These are phyloP conservation scores for Hypoxylon intermedium DNA, from an alignment of 495 filamentous ascomycete species.

Conservation along the genomic window DNA sequence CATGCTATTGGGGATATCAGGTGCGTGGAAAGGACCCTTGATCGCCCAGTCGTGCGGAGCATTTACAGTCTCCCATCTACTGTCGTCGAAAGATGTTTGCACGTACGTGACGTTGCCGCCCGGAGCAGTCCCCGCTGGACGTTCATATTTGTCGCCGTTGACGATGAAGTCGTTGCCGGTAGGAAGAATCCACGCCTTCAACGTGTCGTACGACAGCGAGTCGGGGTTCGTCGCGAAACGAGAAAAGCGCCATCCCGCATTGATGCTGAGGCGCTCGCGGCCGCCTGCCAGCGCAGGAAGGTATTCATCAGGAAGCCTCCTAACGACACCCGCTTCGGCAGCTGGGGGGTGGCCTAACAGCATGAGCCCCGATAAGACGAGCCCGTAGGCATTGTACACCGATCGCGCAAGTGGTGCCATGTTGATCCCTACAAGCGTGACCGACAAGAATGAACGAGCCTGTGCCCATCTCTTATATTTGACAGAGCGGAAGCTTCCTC, in stretches of 20 bases:
- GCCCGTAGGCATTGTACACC: constrained; percentile 18
- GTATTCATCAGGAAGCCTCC: constrained; percentile 3
- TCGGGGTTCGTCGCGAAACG: constrained; percentile 49
- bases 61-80: constrained; percentile 45
- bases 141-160: constrained; percentile 39
- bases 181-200: constrained; percentile 53
- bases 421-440: constrained; percentile 6
- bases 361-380: constrained; percentile 21
- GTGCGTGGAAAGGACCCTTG: constrained; percentile 52
- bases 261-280: constrained; percentile 45
- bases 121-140: constrained; percentile 41
- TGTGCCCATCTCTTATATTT: constrained; percentile 3
- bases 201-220: constrained; percentile 42
- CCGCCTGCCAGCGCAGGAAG: constrained; percentile 4
- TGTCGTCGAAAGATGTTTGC: constrained; percentile 48
- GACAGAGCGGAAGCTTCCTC: not conserved
- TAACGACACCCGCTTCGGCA: constrained; percentile 19
- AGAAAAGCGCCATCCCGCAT: constrained; percentile 47
- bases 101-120: constrained; percentile 43
- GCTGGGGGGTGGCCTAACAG: constrained; percentile 10
- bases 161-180: constrained; percentile 50
- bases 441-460: not conserved
- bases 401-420: constrained; percentile 18
- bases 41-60: constrained; percentile 61
- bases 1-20: constrained; percentile 61